Evolutionary conservation across 2,329 filamentous ascomycete species (phyloP), one percentile per base, ranked within the genome.

Genomic region (Coniochaeta prunicola): DNA sequence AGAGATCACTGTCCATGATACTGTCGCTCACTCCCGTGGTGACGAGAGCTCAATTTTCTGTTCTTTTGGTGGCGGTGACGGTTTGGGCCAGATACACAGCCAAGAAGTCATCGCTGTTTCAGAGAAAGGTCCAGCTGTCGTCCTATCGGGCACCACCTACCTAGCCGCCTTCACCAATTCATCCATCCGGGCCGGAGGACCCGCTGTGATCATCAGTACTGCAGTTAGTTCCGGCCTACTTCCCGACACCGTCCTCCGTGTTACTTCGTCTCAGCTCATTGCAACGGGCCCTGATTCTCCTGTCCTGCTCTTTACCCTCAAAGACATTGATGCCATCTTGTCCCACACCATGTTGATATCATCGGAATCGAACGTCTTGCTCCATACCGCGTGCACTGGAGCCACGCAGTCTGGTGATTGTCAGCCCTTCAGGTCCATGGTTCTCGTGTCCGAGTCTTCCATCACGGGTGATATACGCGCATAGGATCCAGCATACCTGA

Each of bases 271-370:
- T n/a, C 24, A 17, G 7, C 13, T 50, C 45, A 30, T 12, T 6
- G 10, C 45, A 8, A 50, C 45, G 13, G 30, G n/a, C n/a, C 45
- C 45, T 26, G n/a, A 2, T 9, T 17, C 21, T 7, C 21, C 45
- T n/a, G 24, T 50, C 21, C 45, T 50, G 5, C 62, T 59, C 17
- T 77, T 76, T 63, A 76, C 77, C 73, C 62, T 67, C 58, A 78
- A 77, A 64, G 77, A 77, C 65, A 73, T 78, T 59, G 76, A 77
- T 57, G 73, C 75, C 1, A 73, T 77, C 38, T 73, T 77, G 42
- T 68, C 28, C 21, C 45, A 15, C 13, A 17, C 21, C 6, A 13
- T 28, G 24, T 9, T 50, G 26, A 30, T 30, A 15, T 26, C 45
- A 12, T 50, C 45, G 1, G 24, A 7, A 28, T 50, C 45, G 13